Evolutionary conservation across 1,284 basidiomycete species (phyloP), one percentile per base, ranked within the genome.

Genomic region (Peniophora sp.): DNA sequence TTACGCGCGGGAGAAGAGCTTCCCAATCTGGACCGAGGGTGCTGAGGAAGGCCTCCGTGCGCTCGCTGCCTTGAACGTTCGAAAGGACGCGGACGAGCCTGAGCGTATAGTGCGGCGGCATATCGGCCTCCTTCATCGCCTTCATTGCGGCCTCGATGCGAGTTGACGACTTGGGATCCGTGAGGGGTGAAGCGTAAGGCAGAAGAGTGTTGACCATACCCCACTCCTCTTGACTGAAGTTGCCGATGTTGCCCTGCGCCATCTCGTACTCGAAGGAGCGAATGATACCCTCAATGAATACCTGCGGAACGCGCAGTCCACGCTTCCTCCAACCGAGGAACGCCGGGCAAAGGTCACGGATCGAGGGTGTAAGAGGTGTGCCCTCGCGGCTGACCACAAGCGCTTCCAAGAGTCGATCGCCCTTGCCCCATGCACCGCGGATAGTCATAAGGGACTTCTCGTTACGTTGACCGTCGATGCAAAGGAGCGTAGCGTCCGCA

Each of bases 191-290:
- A 12, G 27, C 27, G 27, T 32, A 32, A 5, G 27, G 27, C 27
- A 32, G 27, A 32, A 32, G 27, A 5, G 27, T 32, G 27, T 32
- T 32, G 27, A 32, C 27, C 27, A 32, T 32, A 12, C 12, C 12
- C 27, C 27, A 32, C 12, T 32, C 27, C 27, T 32, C 27, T 5
- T 12, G 27, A 12, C 6, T 32, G 38, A 41, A 41, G 5, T 41
- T 5, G n/a, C 5, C n/a, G 10, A 9, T 20, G 44, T 16, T 45
- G 23, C 20, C 44, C 20, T 45, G 17, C 19, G 56, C 57, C 49
- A 56, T 58, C 27, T 63, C 54, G 34, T 59, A 55, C 25, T 59
- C 57, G 52, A 69, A 74, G 8, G 62, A 56, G 23, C 59, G 56
- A 3, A 23, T 24, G 20, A 45, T n/a, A 16, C 12, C 23, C 17